Percentiles rank a stretch among this genome's conserved stretches.
These are phyloP conservation scores for Naganishia cerealis DNA, from an alignment of 1,284 basidiomycete species.

Conservation along the genomic window DNA sequence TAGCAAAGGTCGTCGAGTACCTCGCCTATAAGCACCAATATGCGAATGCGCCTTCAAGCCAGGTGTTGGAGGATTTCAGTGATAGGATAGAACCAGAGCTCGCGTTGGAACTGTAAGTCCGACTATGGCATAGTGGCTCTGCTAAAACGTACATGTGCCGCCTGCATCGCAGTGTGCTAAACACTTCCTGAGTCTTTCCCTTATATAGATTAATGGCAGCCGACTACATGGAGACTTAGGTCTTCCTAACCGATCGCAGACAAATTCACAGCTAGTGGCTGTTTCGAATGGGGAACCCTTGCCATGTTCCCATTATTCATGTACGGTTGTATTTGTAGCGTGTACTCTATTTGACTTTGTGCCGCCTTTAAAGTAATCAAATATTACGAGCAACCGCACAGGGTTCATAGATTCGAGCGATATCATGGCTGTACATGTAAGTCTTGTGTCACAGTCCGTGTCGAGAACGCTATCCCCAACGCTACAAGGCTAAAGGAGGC, in stretches of 20 bases:
- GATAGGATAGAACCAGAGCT: conserved; percentile 61
- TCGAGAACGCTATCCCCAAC: neutral
- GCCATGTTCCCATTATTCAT: neutral
- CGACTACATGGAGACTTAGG: conserved; percentile 52
- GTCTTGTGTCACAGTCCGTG: neutral
- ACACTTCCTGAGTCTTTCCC: neutral
- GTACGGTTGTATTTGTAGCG: neutral
- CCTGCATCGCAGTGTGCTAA: neutral
- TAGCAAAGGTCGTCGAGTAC: conserved; percentile 62
- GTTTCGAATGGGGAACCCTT: neutral
- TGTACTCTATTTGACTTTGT: neutral
- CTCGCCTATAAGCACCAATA: conserved; percentile 60
- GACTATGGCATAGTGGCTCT: neutral
- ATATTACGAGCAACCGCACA: neutral
- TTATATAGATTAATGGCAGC: conserved; percentile 51
- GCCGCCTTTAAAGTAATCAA: neutral
- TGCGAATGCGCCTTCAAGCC: conserved; percentile 50
- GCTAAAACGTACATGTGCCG: neutral
- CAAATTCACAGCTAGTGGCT: neutral
- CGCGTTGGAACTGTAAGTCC: conserved; percentile 60
- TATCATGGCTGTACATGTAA: no score
- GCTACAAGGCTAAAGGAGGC: neutral
- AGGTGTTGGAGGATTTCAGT: conserved; percentile 59
- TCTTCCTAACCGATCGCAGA: neutral
- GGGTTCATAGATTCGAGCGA: no score